Evolutionary conservation across 192 early-diverging fungal species (phyloP).

Genomic region (Coemansia sp.): DNA sequence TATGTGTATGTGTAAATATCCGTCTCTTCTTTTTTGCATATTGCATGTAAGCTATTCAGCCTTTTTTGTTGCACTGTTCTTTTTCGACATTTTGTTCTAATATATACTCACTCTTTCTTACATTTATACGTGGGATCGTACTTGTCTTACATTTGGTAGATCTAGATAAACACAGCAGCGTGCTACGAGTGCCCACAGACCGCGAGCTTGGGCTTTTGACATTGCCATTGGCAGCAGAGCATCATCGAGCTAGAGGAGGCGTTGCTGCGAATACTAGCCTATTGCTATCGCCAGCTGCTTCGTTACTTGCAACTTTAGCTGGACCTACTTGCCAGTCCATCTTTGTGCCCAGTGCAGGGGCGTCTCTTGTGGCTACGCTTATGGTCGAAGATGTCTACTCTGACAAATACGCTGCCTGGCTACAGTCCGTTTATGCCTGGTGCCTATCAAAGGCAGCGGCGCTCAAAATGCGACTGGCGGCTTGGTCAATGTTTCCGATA

Average conservation of each 20-base stretch:
- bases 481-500: slow-evolving; percentile 45
- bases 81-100: slow-evolving; percentile 9
- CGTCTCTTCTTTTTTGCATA: not conserved
- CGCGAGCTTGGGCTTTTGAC: slow-evolving; percentile 15
- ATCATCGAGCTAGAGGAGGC: not conserved
- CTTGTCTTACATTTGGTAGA: not conserved
- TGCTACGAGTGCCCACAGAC: not conserved
- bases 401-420: slow-evolving; percentile 21
- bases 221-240: slow-evolving; percentile 5
- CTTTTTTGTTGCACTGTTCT: not conserved
- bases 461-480: slow-evolving; percentile 20
- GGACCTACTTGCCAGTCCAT: not conserved
- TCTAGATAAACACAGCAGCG: not conserved
- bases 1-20: not conserved
- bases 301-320: not conserved
- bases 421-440: slow-evolving; percentile 19
- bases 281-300: not conserved
- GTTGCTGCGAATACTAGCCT: not conserved
- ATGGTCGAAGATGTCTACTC: slow-evolving; percentile 18
- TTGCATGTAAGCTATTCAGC: not conserved
- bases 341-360: not conserved
- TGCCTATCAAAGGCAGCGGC: slow-evolving; percentile 21
- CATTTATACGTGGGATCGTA: not conserved
- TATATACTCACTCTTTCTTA: not conserved
- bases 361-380: slow-evolving; percentile 19